Percentiles rank a stretch among this genome's conserved stretches.
phyloP scores from a whole-genome alignment of 495 filamentous ascomycete genomes.

The Beverwykella pulmonaria region DNA sequence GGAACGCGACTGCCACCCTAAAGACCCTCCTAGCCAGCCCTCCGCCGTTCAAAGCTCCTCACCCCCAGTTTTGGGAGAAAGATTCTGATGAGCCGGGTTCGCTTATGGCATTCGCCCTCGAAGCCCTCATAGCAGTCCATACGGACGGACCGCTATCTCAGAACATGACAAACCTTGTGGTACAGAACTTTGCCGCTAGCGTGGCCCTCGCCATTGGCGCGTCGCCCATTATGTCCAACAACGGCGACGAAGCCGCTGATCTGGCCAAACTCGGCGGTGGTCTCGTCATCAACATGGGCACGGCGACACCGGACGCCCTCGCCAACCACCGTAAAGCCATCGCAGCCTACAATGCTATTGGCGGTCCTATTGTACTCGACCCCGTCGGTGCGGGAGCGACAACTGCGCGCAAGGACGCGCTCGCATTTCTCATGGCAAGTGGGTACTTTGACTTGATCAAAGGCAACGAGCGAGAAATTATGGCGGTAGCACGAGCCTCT shows the following conservation, averaged over 20 bases:
- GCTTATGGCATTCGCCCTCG: conserved; percentile 1
- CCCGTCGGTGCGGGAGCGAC: conserved; percentile 93
- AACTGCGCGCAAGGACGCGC: conserved; percentile 65
- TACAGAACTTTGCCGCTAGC: conserved; percentile 92
- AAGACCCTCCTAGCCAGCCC: conserved; percentile 51
- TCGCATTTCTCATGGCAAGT: conserved; percentile 69
- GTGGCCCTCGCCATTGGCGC: conserved; percentile 82
- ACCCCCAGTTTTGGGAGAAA: conserved; percentile 29
- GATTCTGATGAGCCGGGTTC: conserved; percentile 36
- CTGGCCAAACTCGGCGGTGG: conserved; percentile 66
- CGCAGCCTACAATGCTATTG: conserved; percentile 75
- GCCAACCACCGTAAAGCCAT: conserved; percentile 66
- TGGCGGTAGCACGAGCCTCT: conserved; percentile 61
- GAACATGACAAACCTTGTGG: conserved; percentile 95
- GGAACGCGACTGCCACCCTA: conserved; percentile 61
- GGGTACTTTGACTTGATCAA: conserved; percentile 89
- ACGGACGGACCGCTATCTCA: conserved; percentile 74
- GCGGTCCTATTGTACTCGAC: conserved; percentile 80
- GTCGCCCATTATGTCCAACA: conserved; percentile 91
- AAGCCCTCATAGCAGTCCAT: conserved; percentile 61
- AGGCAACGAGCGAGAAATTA: conserved; percentile 91
- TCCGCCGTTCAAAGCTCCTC: conserved; percentile 50
- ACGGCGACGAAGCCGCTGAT: conserved; percentile 80
- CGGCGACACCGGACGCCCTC: conserved; percentile 71
- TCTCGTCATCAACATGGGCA: conserved; percentile 95